phyloP scores from a whole-genome alignment of 2,329 filamentous ascomycete genomes.

The Venturia effusa region DNA sequence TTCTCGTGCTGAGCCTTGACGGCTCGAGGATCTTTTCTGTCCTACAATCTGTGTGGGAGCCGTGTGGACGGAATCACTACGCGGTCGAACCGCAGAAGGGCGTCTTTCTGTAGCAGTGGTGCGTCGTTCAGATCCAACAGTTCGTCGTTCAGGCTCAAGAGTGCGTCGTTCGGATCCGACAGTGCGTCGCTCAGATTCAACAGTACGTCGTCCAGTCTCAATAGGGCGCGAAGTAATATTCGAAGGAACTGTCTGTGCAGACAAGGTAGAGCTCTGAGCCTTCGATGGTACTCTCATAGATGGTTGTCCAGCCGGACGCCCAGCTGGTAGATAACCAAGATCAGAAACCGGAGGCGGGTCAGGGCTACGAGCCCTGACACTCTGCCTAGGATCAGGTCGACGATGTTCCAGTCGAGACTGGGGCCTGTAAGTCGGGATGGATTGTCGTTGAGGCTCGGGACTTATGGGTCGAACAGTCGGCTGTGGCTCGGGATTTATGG shows the following conservation, averaged over 20 bases:
- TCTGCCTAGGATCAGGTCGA: background rate
- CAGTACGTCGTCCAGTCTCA: background rate
- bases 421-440: background rate
- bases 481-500: background rate
- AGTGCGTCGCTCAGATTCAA: background rate
- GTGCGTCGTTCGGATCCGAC: background rate
- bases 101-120: background rate
- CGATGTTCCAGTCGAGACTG: background rate
- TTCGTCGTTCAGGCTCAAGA: background rate
- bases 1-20: background rate
- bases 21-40: background rate
- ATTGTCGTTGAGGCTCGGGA: background rate
- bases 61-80: background rate
- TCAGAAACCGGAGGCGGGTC: background rate
- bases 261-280: background rate
- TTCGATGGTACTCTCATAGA: background rate
- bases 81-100: too few relatives aligned
- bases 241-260: background rate
- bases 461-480: background rate
- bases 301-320: background rate
- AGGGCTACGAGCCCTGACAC: background rate
- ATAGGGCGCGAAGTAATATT: background rate
- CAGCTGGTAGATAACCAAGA: background rate
- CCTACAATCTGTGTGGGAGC: background rate
- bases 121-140: background rate